Evolutionary conservation across 2,329 filamentous ascomycete genomes (phyloP).

Genomic region (Colletotrichum acutatum): DNA sequence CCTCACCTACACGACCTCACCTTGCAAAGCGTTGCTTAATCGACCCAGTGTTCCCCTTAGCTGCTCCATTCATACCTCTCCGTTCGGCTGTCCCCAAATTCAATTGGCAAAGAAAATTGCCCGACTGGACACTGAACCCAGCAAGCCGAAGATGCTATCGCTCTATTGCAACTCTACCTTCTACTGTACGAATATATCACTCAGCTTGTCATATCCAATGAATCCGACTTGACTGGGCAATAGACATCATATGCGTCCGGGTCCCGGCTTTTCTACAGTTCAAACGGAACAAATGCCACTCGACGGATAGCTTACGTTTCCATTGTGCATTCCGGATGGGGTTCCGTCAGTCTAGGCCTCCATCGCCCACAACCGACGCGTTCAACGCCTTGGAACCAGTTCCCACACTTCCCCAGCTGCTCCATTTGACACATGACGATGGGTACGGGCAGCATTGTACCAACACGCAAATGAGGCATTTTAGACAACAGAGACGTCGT

Average conservation of each 20-base stretch:
- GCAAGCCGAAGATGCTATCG: background rate
- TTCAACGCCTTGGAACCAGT: background rate
- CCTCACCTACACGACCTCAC: conserved; percentile 16
- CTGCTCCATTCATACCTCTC: conserved; percentile 10
- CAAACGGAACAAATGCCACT: conserved; percentile 17
- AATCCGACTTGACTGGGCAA: background rate
- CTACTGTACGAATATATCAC: background rate
- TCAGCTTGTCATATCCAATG: too few relatives aligned
- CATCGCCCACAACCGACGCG: conserved; percentile 2
- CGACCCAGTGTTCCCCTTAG: background rate
- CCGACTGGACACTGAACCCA: conserved; percentile 12
- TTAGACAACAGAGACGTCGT: background rate
- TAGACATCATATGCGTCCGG: background rate
- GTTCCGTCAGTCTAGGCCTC: conserved; percentile 21
- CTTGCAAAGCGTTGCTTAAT: conserved; percentile 25
- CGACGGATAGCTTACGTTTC: conserved; percentile 12
- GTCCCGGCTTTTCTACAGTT: background rate
- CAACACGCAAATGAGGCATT: conserved; percentile 24
- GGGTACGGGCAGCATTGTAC: background rate
- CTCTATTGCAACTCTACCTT: background rate
- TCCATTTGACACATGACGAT: conserved; percentile 13
- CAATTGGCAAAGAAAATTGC: conserved; percentile 9
- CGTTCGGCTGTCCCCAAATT: conserved; percentile 1
- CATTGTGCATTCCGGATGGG: background rate
- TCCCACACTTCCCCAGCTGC: conserved; percentile 12